Conservation (phyloP, 176 grass and related monocot species). For the Sorghum bicolor region DNA sequence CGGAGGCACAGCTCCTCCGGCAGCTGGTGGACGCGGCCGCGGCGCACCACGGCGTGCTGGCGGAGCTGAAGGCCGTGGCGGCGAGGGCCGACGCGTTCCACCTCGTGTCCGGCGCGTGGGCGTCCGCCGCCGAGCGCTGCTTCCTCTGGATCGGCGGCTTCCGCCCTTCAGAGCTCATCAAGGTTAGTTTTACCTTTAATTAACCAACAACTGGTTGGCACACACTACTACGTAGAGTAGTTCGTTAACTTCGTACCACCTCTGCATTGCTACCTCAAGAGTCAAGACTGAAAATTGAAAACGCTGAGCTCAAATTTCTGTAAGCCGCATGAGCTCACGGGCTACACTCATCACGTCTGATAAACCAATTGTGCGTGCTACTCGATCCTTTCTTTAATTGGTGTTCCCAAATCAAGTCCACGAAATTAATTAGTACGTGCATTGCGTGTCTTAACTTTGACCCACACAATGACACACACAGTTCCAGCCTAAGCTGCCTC, state of each 20-base stretch:
- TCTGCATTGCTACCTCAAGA: too few relatives aligned
- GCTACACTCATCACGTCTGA: too few relatives aligned
- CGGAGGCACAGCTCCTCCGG: constrained; percentile 32
- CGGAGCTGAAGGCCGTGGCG: constrained; percentile 37
- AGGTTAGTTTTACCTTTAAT: not conserved
- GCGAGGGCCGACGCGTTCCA: constrained; percentile 52
- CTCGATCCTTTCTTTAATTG: not conserved
- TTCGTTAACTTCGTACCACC: too few relatives aligned
- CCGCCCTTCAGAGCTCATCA: constrained; percentile 65
- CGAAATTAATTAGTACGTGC: not conserved
- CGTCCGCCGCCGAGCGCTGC: constrained; percentile 58
- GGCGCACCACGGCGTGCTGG: constrained; percentile 42
- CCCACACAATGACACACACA: not conserved
- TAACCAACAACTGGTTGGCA: too few relatives aligned
- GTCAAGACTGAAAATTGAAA: too few relatives aligned
- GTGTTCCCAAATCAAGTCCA: not conserved
- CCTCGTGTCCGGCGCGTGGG: constrained; percentile 48
- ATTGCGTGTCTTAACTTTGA: not conserved
- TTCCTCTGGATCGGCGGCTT: constrained; percentile 75
- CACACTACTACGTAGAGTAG: too few relatives aligned
- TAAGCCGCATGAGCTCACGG: constrained; percentile 28
- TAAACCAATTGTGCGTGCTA: not conserved
- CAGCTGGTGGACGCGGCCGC: constrained; percentile 34
- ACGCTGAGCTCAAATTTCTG: not conserved
- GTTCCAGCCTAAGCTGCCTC: not conserved